Evolutionary conservation across 2,329 filamentous ascomycete genomes (phyloP), one percentile per base, ranked within the genome.

Genomic region (Colletotrichum zoysiae): DNA sequence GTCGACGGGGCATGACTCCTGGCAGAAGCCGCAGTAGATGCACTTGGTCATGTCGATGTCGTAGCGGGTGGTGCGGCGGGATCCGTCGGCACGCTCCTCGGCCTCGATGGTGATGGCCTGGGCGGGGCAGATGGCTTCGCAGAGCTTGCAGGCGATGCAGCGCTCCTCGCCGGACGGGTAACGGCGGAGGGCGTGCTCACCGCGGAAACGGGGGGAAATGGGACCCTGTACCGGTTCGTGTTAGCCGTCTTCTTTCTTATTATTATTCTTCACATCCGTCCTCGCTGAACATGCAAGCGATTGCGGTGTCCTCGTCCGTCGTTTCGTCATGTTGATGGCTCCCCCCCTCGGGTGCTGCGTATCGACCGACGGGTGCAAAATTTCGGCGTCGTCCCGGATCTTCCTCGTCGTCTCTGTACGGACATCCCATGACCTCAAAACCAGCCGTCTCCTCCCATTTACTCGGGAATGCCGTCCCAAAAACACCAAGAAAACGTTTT

Each of bases 31-130:
- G 83, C 96, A 98, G 90, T 98, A 99, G 84, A 99, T 99, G 87
- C 96, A 99, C 89, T 99, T 99, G 80, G 96, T 98, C 96, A 99
- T 99, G 85, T 99, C 96, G 81, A 99, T 98, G 82, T 99, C 96
- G 86, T 99, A 99, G 81, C 95, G 91, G 72, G 95, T 98, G 63
- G 96, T 99, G 81, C 96, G 91, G 84, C 96, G 91, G 80, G 94
- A 97, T 75, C 96, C 96, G 79, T 99, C 96, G 80, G 93, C 94
- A 81, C 96, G 95, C 88, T 99, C 96, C 84, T 99, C 96, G 69
- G 96, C 96, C 86, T 99, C 96, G 78, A 99, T 99, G 65, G 96
- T 99, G 83, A 99, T 99, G 79, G 96, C 96, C 85, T 97, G 94
- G 69, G 96, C 96, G 53, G 96, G 96, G 89, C 96, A 99, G 81